Percentiles rank a stretch among this genome's conserved stretches.
Evolutionary conservation across 306 rosid species (phyloP).

Genomic region (Nissolia schottii): DNA sequence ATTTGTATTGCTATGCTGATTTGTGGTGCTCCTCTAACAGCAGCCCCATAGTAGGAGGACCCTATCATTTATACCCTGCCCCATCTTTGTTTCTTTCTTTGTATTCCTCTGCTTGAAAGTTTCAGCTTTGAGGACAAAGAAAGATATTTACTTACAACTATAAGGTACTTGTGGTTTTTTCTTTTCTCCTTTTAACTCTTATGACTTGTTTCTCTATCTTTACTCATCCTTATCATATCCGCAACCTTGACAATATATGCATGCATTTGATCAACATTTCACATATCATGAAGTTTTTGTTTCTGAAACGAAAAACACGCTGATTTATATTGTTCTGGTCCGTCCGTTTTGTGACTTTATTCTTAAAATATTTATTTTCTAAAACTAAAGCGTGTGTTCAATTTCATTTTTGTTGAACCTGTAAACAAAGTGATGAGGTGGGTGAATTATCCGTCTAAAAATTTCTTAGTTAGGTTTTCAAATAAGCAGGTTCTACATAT

Average conservation of each 20-base stretch:
- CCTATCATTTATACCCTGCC: background rate
- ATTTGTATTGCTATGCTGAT: background rate
- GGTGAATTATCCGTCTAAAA: background rate
- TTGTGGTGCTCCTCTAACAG: background rate
- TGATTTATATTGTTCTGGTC: background rate
- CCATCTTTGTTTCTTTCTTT: background rate
- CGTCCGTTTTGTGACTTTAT: background rate
- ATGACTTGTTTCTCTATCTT: background rate
- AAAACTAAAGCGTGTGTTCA: background rate
- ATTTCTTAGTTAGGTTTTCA: background rate
- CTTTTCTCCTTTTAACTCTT: background rate
- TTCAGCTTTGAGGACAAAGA: background rate
- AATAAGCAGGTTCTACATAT: background rate
- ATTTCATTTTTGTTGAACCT: background rate
- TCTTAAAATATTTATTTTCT: background rate
- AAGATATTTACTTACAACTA: constrained; percentile 1
- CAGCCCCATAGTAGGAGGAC: background rate
- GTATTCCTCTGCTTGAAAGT: background rate
- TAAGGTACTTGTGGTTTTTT: constrained; percentile 16
- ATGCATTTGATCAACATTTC: background rate
- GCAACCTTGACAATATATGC: background rate
- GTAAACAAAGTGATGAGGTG: background rate
- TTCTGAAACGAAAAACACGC: background rate
- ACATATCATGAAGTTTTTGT: background rate
- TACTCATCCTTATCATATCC: background rate